A percentile compares a stretch with the other conserved stretches of the same genome.
phyloP scores from a whole-genome alignment of 1,284 basidiomycete species.

The Heterobasidion annosum region DNA sequence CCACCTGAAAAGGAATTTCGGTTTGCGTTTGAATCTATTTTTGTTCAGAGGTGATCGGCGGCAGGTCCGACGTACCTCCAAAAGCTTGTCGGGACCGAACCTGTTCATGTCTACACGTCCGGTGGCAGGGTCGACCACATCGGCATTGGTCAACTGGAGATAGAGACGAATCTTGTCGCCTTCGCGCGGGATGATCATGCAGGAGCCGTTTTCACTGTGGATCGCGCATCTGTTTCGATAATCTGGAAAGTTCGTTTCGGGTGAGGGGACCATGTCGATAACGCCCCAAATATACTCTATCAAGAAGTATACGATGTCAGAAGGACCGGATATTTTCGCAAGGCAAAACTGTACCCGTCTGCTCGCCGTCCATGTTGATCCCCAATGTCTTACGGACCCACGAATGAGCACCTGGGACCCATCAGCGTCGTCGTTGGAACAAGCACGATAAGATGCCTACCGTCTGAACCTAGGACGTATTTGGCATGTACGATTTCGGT shows the following conservation, averaged over 20 bases:
- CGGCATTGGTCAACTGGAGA: constrained; percentile 53
- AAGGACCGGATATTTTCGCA: not conserved
- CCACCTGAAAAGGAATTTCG: constrained; percentile 27
- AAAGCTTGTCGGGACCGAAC: constrained; percentile 50
- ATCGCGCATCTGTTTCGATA: constrained; percentile 62
- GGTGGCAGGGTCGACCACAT: constrained; percentile 36
- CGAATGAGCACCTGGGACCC: constrained; percentile 57
- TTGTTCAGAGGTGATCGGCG: not conserved
- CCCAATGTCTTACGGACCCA: constrained; percentile 69
- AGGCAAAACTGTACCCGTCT: constrained; percentile 36
- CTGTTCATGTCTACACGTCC: constrained; percentile 56
- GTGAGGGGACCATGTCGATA: constrained; percentile 50
- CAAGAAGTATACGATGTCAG: not conserved
- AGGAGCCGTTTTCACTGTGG: constrained; percentile 43
- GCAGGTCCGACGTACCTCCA: constrained; percentile 35
- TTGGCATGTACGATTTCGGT: constrained; percentile 42
- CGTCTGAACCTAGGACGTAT: constrained; percentile 49
- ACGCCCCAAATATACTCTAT: constrained; percentile 74
- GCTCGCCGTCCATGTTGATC: constrained; percentile 72
- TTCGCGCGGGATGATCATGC: constrained; percentile 74
- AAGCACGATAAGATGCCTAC: constrained; percentile 14
- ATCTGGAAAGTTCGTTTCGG: constrained; percentile 72
- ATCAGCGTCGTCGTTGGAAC: not conserved
- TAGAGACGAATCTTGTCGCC: constrained; percentile 67
- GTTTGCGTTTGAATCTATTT: not conserved